A percentile compares a stretch with the other conserved stretches of the same genome.
Conservation (phyloP, 805 yeast genomes). For the Yarrowia hollandica region DNA sequence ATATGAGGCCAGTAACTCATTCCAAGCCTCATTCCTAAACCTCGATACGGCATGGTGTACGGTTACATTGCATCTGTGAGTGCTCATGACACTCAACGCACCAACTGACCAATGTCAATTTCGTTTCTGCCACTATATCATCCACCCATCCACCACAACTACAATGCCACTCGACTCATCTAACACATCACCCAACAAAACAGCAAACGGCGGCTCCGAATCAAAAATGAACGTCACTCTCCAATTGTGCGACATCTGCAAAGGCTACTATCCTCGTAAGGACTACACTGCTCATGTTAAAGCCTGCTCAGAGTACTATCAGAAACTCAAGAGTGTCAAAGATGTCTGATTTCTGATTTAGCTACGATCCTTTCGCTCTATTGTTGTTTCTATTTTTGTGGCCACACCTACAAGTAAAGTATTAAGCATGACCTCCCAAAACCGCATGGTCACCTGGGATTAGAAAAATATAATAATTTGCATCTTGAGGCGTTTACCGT, state of each 20-base stretch:
- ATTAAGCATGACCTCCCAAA: too few relatives aligned
- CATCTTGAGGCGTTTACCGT: background rate
- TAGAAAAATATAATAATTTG: too few relatives aligned
- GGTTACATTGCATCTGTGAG: background rate
- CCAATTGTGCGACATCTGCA: conserved; percentile 11
- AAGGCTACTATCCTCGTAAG: conserved; percentile 8
- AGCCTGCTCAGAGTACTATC: conserved; percentile 14
- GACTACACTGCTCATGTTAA: background rate
- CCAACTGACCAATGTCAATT: background rate
- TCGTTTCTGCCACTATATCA: background rate
- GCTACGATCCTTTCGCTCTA: too few relatives aligned
- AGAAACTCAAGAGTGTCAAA: conserved; percentile 16
- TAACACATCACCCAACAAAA: background rate
- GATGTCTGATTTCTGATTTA: too few relatives aligned
- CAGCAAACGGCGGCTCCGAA: too few relatives aligned
- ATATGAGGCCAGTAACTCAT: too few relatives aligned
- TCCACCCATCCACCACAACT: background rate
- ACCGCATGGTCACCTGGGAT: too few relatives aligned
- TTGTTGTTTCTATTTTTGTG: too few relatives aligned
- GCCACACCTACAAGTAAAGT: too few relatives aligned
- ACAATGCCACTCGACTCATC: background rate
- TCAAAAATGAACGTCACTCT: background rate
- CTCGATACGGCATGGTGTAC: background rate
- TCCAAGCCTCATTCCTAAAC: background rate
- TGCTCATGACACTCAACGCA: background rate